Base-by-base conservation (phyloP, 2,329 filamentous ascomycete species). In the Ophiosphaerella korrae region DNA sequence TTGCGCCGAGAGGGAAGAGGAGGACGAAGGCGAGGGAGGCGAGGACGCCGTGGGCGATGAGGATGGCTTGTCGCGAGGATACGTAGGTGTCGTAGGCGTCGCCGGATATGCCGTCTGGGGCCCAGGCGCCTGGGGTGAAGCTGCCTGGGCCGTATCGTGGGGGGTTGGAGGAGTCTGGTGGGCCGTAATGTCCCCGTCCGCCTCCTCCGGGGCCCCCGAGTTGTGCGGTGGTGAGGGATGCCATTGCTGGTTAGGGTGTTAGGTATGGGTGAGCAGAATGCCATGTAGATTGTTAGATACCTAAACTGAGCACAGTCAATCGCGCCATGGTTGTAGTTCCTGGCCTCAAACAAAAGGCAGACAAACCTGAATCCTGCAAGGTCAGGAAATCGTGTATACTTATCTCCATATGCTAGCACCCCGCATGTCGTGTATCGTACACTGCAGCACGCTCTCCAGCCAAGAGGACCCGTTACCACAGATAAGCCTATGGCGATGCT, bases 1-100 rank as follows among this genome's bases (percentile, higher is more conserved):
- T 77, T n/a, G 70, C 73, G 31, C 77, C 77, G 3, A 72, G 41
- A 1, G 77, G 77, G 56, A 79, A 78, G 53, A 79, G 62, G 41
- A 76, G 54, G 21, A 77, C 74, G 57, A 77, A 78, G 11, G 75
- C 76, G 8, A 78, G 59, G 23, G 69, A 62, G 26, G 76, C 77
- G 18, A 79, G 63, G 11, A 75, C 68, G 31, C 71, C 77, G 55
- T 79, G 77, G 8, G 75, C 76, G 38, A 73, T 70, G 51, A 75
- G 31, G 7, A 48, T 45, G 18, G 18, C 26, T 51, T 58, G 21
- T 53, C 48, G 3, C 55, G 55, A 50, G 9, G 52, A 58, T 29
- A 48, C 29, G 43, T 41, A 34, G 29, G 52, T 35, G 21, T 47
- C 36, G 14, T 52, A 32, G 37, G 41, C 32, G 21, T 47, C 51